Percentiles rank a stretch among this genome's conserved stretches.
Evolutionary conservation across 805 yeast genomes (phyloP).

Genomic region (Lachancea lanzarotensis): DNA sequence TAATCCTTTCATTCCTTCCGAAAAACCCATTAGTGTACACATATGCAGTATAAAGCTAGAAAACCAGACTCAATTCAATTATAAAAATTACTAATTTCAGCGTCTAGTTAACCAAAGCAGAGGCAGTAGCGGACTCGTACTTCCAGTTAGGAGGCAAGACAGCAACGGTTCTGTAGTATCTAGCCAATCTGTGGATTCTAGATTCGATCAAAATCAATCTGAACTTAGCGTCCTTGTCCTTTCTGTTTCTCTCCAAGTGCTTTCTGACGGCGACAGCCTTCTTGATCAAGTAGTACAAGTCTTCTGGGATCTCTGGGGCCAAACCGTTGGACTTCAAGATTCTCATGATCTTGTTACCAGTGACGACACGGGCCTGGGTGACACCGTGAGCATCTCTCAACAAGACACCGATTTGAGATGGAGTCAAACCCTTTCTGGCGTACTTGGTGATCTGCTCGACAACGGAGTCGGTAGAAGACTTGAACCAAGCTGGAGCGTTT

Average conservation of each 20-base stretch:
- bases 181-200: conserved; percentile 99
- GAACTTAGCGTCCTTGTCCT: conserved; percentile 99
- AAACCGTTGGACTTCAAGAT: conserved; percentile 99
- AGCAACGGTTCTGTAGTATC: conserved; percentile 99
- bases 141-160: conserved; percentile 99
- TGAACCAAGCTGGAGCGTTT: conserved; percentile 99
- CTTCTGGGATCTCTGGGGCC: conserved; percentile 99
- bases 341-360: conserved; percentile 99
- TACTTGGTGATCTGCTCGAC: conserved; percentile 98
- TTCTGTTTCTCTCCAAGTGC: conserved; percentile 99
- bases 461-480: conserved; percentile 88
- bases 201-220: conserved; percentile 99
- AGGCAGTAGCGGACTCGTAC: conserved; percentile 99
- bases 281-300: conserved; percentile 97
- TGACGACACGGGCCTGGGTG: conserved; percentile 92
- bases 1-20: no score
- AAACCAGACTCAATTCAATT: conserved; percentile 1
- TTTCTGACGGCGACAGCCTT: conserved; percentile 99
- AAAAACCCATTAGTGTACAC: neutral
- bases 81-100: neutral
- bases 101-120: conserved; percentile 94
- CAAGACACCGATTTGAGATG: conserved; percentile 98
- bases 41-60: conserved; percentile 2
- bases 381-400: conserved; percentile 99
- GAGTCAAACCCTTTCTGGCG: conserved; percentile 99